Evolutionary conservation across 129 eudicot genomes (phyloP).

Genomic region (sunflower (Helianthus annuus)): HanXRQr2.0-SUNRISE NC_035447.2:109454733-109455232

Average conservation of each 20-base stretch:
- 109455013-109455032: no score
- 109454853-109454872: slow-evolving; percentile 13
- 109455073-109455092: slow-evolving; percentile 26
- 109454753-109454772: no score
- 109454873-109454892: slow-evolving; percentile 38
- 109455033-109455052: no score
- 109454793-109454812: no score
- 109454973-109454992: no score
- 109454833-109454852: no score
- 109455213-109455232: slow-evolving; percentile 53
- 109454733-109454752: no score
- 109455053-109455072: no score
- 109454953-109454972: slow-evolving; percentile 1
- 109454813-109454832: no score
- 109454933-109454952: slow-evolving; percentile 30
- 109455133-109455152: slow-evolving; percentile 48
- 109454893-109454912: slow-evolving; percentile 54
- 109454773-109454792: no score
- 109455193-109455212: slow-evolving; percentile 13
- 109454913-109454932: slow-evolving; percentile 39
- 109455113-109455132: slow-evolving; percentile 50
- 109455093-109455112: slow-evolving; percentile 12
- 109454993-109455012: neutral
- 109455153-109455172: slow-evolving; percentile 1
- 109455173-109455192: neutral